A percentile compares a stretch with the other conserved stretches of the same genome.
These are phyloP conservation scores for Gliomastix tumulicola DNA, from an alignment of 2,329 filamentous ascomycete species.

Conservation along the genomic window DNA sequence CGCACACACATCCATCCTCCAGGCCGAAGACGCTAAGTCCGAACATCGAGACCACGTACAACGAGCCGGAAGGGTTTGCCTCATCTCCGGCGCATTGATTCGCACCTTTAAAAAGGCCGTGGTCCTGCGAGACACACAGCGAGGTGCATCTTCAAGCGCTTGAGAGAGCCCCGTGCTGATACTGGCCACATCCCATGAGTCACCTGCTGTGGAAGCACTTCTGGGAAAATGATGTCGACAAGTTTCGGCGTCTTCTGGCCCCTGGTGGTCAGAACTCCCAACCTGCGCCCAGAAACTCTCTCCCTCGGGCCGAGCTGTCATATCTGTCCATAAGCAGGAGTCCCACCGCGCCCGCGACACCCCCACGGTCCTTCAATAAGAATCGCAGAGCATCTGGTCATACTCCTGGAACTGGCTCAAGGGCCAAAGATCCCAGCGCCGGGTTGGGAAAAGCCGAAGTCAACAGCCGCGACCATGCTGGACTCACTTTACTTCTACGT, in stretches of 20 bases:
- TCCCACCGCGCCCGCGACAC: slow-evolving; percentile 34
- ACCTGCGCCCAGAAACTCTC: too few relatives aligned
- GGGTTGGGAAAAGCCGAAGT: slow-evolving; percentile 57
- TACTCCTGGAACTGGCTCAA: slow-evolving; percentile 29
- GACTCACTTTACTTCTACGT: slow-evolving; percentile 78
- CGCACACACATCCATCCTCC: too few relatives aligned
- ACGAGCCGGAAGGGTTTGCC: neutral
- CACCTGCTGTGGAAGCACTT: slow-evolving; percentile 94
- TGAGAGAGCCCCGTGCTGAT: slow-evolving; percentile 27
- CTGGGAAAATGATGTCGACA: slow-evolving; percentile 95
- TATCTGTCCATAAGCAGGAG: slow-evolving; percentile 30
- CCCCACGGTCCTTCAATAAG: slow-evolving; percentile 42
- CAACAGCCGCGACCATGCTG: slow-evolving; percentile 76
- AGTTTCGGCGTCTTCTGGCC: slow-evolving; percentile 82
- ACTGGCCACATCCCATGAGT: slow-evolving; percentile 77
- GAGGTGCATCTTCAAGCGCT: slow-evolving; percentile 65
- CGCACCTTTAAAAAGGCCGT: slow-evolving; percentile 89
- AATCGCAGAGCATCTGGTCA: slow-evolving; percentile 45
- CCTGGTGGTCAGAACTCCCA: slow-evolving; percentile 56
- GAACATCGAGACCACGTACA: too few relatives aligned
- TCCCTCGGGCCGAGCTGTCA: too few relatives aligned
- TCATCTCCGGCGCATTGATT: slow-evolving; percentile 1
- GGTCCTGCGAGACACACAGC: slow-evolving; percentile 77
- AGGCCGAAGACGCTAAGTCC: too few relatives aligned
- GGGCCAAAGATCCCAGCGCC: slow-evolving; percentile 34